phyloP scores from a whole-genome alignment of 2,329 filamentous ascomycete genomes.

The Colletotrichum graminicola region DNA sequence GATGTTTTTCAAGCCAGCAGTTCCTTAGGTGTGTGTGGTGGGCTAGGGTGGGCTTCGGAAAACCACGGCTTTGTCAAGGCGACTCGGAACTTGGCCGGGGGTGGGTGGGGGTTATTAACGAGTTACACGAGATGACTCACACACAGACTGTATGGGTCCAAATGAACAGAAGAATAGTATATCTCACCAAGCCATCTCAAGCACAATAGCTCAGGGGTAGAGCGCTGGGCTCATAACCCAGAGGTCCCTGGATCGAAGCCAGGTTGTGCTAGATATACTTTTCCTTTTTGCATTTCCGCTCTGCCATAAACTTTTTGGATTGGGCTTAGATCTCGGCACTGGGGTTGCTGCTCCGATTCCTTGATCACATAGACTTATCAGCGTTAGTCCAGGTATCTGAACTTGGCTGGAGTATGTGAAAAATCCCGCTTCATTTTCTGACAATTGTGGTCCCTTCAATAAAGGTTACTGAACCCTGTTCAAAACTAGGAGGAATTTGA shows the following conservation, averaged over 20 bases:
- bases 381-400: too few species aligned
- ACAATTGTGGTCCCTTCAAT: not conserved
- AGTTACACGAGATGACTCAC: slow-evolving; percentile 6
- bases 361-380: too few species aligned
- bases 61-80: slow-evolving; percentile 10
- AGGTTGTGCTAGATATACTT: slow-evolving; percentile 27
- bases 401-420: not conserved
- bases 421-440: too few species aligned
- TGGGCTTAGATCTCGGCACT: too few species aligned
- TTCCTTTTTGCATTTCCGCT: not conserved
- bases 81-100: not conserved
- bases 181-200: not conserved
- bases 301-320: not conserved
- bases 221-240: slow-evolving; percentile 43
- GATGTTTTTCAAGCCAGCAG: not conserved
- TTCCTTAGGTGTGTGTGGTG: not conserved
- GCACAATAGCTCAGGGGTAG: slow-evolving; percentile 42
- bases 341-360: not conserved
- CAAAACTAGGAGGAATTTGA: not conserved
- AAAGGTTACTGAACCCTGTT: not conserved
- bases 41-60: not conserved
- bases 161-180: rapidly evolving
- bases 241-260: slow-evolving; percentile 42
- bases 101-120: not conserved
- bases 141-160: not conserved